Conservation (phyloP, 2,329 filamentous ascomycete genomes). For the Fusarium aywerte region DNA sequence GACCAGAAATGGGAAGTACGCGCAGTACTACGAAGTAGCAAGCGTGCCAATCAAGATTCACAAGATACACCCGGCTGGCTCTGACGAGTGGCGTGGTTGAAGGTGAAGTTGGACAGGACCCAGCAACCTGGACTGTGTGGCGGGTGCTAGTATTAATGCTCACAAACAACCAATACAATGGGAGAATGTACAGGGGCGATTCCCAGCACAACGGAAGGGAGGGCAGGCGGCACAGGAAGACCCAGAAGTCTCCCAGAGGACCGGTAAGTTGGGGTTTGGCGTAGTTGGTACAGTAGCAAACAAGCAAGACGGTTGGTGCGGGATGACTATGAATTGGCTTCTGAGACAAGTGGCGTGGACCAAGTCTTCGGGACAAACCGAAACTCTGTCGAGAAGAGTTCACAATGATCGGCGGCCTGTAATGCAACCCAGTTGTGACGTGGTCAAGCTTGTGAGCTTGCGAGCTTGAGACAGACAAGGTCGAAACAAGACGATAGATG, state of each 20-base stretch:
- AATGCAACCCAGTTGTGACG: slow-evolving; percentile 42
- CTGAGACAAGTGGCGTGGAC: slow-evolving; percentile 19
- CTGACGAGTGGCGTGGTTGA: slow-evolving; percentile 27
- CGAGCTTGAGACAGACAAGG: slow-evolving; percentile 5
- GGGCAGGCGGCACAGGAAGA: slow-evolving; percentile 25
- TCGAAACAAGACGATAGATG: slow-evolving; percentile 8
- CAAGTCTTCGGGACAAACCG: slow-evolving; percentile 37
- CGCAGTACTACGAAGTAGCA: not conserved
- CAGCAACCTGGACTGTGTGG: slow-evolving; percentile 40
- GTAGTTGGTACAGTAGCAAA: not conserved
- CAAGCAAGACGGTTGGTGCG: slow-evolving; percentile 24
- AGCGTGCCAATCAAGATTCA: slow-evolving; percentile 9
- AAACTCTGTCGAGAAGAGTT: slow-evolving; percentile 35
- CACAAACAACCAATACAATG: slow-evolving; percentile 31
- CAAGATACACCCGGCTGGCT: slow-evolving; percentile 14
- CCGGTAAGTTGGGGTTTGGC: slow-evolving; percentile 30
- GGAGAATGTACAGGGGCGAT: slow-evolving; percentile 23
- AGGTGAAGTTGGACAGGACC: slow-evolving; percentile 16
- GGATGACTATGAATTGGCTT: slow-evolving; percentile 19
- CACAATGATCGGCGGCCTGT: slow-evolving; percentile 34
- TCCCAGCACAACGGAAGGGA: slow-evolving; percentile 47
- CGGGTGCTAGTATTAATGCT: slow-evolving; percentile 29
- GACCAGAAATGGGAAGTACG: slow-evolving; percentile 10
- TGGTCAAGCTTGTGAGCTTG: slow-evolving; percentile 30
- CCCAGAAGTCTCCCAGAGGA: slow-evolving; percentile 37